Conservation (phyloP, 306 rosid species). For the Prunus mongolica region DNA sequence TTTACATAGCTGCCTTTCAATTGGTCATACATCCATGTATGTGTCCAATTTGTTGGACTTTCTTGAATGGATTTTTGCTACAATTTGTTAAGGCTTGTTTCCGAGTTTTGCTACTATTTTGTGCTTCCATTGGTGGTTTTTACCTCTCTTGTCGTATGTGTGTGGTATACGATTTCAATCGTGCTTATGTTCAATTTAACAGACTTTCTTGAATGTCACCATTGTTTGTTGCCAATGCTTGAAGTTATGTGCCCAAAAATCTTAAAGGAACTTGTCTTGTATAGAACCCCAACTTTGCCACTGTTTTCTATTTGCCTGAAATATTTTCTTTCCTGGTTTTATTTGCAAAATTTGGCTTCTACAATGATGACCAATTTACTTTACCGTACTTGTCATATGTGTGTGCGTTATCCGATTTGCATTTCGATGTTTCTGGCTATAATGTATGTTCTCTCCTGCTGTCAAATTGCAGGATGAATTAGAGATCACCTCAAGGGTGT, state of each 20-base stretch:
- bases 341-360: not conserved
- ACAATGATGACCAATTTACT: not conserved
- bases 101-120: not conserved
- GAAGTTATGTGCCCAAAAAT: not conserved
- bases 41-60: not conserved
- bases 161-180: not conserved
- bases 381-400: not conserved
- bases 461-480: slow-evolving; percentile 70
- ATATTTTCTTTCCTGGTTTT: not conserved
- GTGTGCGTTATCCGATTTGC: not conserved
- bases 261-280: not conserved
- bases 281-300: not conserved
- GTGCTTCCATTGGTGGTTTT: not conserved
- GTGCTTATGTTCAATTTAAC: not conserved
- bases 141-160: not conserved
- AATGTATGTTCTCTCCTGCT: not conserved
- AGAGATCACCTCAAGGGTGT: slow-evolving; percentile 65
- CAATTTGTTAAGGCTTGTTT: not conserved
- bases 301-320: not conserved
- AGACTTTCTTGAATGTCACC: not conserved
- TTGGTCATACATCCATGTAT: not conserved
- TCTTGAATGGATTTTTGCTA: not conserved
- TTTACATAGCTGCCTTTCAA: not conserved
- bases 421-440: not conserved
- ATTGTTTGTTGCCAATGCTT: not conserved